These are phyloP conservation scores for Tolypocladium inflatum DNA, from an alignment of 2,329 filamentous ascomycete genomes.

Conservation along the genomic window DNA sequence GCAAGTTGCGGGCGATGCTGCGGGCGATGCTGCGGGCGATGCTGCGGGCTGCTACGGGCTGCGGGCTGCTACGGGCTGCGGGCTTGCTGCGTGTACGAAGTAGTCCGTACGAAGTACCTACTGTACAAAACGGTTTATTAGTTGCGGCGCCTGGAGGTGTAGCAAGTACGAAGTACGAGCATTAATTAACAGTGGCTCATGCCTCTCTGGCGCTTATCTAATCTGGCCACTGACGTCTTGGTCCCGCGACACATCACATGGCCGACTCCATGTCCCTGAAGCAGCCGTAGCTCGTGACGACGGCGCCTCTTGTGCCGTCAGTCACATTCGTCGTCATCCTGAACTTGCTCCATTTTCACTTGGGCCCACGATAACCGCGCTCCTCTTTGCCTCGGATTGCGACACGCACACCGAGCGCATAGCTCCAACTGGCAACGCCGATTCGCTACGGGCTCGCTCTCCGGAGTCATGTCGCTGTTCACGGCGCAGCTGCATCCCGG, in stretches of 20 bases:
- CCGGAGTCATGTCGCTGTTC: constrained; percentile 35
- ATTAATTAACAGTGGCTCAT: not conserved
- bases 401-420: not conserved
- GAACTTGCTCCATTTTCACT: not conserved
- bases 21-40: no score
- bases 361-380: not conserved
- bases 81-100: not conserved
- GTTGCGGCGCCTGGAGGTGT: not conserved
- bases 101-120: no score
- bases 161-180: not conserved
- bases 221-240: not conserved
- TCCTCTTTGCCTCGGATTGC: not conserved
- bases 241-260: constrained; percentile 2
- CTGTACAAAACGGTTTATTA: not conserved
- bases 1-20: not conserved
- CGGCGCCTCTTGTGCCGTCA: not conserved
- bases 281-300: not conserved
- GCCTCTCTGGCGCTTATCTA: not conserved
- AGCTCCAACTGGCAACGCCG: not conserved
- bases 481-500: constrained; percentile 57
- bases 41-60: no score
- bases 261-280: not conserved
- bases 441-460: not conserved
- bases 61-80: no score
- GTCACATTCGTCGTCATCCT: not conserved